A percentile compares a stretch with the other conserved stretches of the same genome.
phyloP scores from a whole-genome alignment of 1,284 basidiomycete genomes.

The Anthracocystis walkeri region DNA sequence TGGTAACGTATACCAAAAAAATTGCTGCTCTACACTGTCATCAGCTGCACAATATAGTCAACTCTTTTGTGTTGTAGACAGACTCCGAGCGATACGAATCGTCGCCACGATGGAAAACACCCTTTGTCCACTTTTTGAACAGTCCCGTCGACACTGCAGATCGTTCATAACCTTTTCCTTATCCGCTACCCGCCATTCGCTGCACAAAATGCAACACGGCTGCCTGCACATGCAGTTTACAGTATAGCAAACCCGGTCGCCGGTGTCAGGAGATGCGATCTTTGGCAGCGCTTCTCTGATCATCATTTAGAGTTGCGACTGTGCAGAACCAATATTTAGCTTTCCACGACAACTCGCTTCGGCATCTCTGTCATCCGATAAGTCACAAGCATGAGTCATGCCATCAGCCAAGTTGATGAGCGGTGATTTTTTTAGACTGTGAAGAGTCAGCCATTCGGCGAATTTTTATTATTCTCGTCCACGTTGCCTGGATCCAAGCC shows the following conservation, averaged over 20 bases:
- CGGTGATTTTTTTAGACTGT: neutral
- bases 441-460: constrained; percentile 2
- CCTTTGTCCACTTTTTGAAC: no score
- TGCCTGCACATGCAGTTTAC: no score
- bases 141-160: no score
- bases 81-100: no score
- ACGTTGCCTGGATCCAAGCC: constrained; percentile 2
- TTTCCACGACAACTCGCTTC: neutral
- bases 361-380: no score
- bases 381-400: neutral
- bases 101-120: no score
- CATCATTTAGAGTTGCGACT: neutral
- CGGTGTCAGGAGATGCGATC: neutral
- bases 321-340: constrained; percentile 1
- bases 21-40: no score
- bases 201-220: no score
- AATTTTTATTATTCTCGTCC: constrained; percentile 1
- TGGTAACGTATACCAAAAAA: no score
- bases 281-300: neutral
- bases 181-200: no score
- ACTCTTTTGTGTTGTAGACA: neutral
- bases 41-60: neutral
- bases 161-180: no score
- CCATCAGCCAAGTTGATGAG: neutral
- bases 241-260: neutral